These are phyloP conservation scores for Podospora australis DNA, from an alignment of 495 filamentous ascomycete species.

Conservation along the genomic window DNA sequence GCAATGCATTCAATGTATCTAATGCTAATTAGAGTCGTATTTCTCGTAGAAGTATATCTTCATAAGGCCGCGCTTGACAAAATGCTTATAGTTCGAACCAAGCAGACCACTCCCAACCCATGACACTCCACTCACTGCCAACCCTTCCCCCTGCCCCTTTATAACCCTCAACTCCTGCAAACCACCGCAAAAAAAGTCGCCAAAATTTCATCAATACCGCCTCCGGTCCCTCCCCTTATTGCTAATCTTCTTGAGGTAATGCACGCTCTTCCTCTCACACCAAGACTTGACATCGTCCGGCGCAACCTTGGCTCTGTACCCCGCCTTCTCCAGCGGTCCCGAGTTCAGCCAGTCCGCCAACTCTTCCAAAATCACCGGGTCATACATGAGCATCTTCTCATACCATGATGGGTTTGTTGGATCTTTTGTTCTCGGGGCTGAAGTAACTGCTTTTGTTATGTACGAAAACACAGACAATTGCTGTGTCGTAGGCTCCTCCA, in stretches of 20 bases:
- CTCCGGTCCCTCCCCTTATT: conserved; percentile 42
- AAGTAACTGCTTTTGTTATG: conserved; percentile 61
- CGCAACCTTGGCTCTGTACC: conserved; percentile 59
- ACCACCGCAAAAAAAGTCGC: not conserved
- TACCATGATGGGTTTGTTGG: conserved; percentile 60
- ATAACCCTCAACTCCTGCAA: not conserved
- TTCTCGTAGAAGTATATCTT: too few species aligned
- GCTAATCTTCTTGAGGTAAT: conserved; percentile 56
- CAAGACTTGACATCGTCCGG: conserved; percentile 61
- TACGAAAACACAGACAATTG: conserved; percentile 46
- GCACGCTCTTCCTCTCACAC: conserved; percentile 79
- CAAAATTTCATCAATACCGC: conserved; percentile 26
- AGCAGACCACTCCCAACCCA: too few species aligned
- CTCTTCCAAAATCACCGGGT: conserved; percentile 86
- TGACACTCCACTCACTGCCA: too few species aligned
- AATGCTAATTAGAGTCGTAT: too few species aligned
- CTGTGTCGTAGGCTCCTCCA: conserved; percentile 27
- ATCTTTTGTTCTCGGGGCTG: conserved; percentile 43
- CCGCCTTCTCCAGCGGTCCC: conserved; percentile 54
- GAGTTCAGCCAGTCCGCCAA: conserved; percentile 76
- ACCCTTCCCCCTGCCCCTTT: too few species aligned
- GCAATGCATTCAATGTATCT: too few species aligned
- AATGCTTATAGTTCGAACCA: too few species aligned
- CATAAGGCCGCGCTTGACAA: too few species aligned
- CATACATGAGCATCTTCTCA: conserved; percentile 90